Evolutionary conservation across 2,329 filamentous ascomycete genomes (phyloP).

Genomic region (Sclerotinia minor): DNA sequence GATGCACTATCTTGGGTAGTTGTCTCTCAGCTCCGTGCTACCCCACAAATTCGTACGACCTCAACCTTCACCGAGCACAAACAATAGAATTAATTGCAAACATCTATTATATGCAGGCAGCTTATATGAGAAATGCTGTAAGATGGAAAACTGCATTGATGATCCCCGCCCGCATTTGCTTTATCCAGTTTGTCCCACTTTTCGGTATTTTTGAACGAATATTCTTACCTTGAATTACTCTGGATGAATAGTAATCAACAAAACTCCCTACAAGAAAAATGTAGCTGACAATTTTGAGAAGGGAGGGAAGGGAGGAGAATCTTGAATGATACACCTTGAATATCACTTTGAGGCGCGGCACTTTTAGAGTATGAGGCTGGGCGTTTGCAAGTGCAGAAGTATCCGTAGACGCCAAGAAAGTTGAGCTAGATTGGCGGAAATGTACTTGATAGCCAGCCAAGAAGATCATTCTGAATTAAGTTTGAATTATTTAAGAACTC

Average conservation of each 20-base stretch:
- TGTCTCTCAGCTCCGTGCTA: no score
- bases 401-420: not conserved
- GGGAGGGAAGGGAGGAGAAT: not conserved
- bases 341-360: not conserved
- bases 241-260: not conserved
- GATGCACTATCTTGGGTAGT: not conserved
- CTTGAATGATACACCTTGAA: not conserved
- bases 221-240: rapidly evolving
- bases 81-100: not conserved
- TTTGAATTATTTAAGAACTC: not conserved
- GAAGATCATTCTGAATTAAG: not conserved
- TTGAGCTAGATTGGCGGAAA: rapidly evolving
- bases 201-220: not conserved
- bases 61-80: not conserved
- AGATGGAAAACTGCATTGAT: not conserved
- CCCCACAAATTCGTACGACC: not conserved
- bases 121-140: not conserved
- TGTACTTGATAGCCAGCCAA: not conserved
- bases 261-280: not conserved
- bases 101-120: not conserved
- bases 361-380: not conserved
- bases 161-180: not conserved
- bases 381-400: conserved; percentile 1
- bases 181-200: not conserved
- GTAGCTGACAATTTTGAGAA: not conserved